Conservation (phyloP, 805 yeast species). For the Saitoella complicata region DNA sequence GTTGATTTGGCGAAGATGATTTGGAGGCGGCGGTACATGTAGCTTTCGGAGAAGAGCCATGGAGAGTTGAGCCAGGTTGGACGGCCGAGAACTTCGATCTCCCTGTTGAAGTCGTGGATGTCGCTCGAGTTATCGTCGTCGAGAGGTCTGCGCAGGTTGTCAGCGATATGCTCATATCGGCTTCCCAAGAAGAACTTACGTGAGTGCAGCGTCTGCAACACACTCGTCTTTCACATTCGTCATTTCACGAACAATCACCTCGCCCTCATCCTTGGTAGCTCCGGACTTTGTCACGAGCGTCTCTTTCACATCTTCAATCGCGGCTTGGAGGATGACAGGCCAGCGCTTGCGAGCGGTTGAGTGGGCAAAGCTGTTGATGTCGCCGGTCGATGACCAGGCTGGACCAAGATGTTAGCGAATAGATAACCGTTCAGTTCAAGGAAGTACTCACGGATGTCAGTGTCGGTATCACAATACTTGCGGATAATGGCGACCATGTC, state of each 20-base stretch:
- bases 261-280: too few relatives aligned
- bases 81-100: slow-evolving; percentile 23
- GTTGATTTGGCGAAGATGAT: slow-evolving; percentile 18
- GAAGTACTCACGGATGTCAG: too few relatives aligned
- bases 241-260: too few relatives aligned
- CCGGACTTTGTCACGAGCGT: too few relatives aligned
- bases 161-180: slow-evolving; percentile 12
- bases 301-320: too few relatives aligned
- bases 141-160: slow-evolving; percentile 30
- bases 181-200: too few relatives aligned
- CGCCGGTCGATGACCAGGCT: not conserved
- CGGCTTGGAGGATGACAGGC: not conserved
- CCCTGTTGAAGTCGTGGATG: slow-evolving; percentile 43
- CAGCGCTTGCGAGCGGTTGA: not conserved
- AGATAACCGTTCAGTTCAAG: too few relatives aligned
- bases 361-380: not conserved
- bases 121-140: slow-evolving; percentile 23
- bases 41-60: slow-evolving; percentile 81
- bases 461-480: too few relatives aligned
- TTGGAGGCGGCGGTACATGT: slow-evolving; percentile 44
- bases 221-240: too few relatives aligned
- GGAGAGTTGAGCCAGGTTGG: slow-evolving; percentile 71
- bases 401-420: too few relatives aligned
- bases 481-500: too few relatives aligned
- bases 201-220: too few relatives aligned